Conservation (phyloP, 306 rosid genomes). For the Prunus salicina region DNA sequence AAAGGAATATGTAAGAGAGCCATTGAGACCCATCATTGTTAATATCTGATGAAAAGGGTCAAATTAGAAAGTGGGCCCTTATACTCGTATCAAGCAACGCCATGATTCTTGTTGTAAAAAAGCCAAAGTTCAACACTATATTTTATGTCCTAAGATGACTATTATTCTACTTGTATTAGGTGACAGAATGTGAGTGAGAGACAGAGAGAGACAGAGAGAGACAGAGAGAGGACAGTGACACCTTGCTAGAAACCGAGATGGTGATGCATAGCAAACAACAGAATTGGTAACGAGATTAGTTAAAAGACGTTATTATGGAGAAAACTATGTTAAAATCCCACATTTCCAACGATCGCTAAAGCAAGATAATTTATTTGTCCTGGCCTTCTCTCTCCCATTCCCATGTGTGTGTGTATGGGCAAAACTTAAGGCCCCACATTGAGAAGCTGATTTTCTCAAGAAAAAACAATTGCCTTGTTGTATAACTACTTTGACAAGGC, state of each 20-base stretch:
- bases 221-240: not conserved
- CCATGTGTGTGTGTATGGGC: not conserved
- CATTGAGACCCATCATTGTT: not conserved
- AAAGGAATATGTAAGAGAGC: not conserved
- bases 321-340: not conserved
- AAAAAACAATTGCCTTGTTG: not conserved
- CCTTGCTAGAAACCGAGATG: not conserved
- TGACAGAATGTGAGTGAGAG: not conserved
- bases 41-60: not conserved
- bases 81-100: not conserved
- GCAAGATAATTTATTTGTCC: not conserved
- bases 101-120: not conserved
- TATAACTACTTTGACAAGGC: slow-evolving; percentile 11
- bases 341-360: not conserved
- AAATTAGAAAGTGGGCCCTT: not conserved
- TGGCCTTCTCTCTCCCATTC: not conserved
- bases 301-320: not conserved
- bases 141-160: not conserved
- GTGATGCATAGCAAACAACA: not conserved
- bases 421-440: not conserved
- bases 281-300: not conserved
- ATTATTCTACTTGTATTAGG: not conserved
- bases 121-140: not conserved
- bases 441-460: not conserved
- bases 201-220: not conserved